Evolutionary conservation across 306 rosid species (phyloP).

Genomic region (Glycine latifolia): DNA sequence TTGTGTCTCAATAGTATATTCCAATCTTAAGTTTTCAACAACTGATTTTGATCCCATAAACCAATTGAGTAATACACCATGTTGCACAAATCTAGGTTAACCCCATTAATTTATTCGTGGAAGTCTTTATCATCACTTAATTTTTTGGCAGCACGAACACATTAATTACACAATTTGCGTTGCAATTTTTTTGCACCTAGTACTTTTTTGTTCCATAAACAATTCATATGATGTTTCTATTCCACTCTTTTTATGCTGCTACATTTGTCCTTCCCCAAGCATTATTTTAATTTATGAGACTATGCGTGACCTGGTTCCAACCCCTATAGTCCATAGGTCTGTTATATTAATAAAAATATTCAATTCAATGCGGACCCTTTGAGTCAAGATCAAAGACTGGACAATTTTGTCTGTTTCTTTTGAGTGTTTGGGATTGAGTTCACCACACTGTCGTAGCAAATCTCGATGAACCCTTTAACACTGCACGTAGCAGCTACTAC

Average conservation of each 20-base stretch:
- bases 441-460: conserved; percentile 47
- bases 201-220: conserved; percentile 47
- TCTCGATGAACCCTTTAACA: conserved; percentile 54
- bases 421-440: conserved; percentile 41
- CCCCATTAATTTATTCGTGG: conserved; percentile 43
- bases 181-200: conserved; percentile 32
- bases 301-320: conserved; percentile 49
- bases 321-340: conserved; percentile 34
- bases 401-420: conserved; percentile 58
- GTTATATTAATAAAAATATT: not conserved
- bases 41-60: conserved; percentile 46
- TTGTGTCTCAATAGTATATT: conserved; percentile 13
- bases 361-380: conserved; percentile 27
- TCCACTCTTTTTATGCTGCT: conserved; percentile 70
- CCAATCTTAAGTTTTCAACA: conserved; percentile 44
- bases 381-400: conserved; percentile 60
- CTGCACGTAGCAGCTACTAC: conserved; percentile 45
- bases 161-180: conserved; percentile 52
- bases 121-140: conserved; percentile 59
- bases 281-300: conserved; percentile 33
- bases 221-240: conserved; percentile 72
- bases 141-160: conserved; percentile 58
- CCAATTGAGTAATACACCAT: conserved; percentile 36
- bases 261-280: conserved; percentile 44
- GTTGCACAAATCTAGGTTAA: conserved; percentile 50